Percentiles rank a stretch among this genome's conserved stretches.
phyloP scores from a whole-genome alignment of 805 yeast genomes.

The Ogataea ramenticola region DNA sequence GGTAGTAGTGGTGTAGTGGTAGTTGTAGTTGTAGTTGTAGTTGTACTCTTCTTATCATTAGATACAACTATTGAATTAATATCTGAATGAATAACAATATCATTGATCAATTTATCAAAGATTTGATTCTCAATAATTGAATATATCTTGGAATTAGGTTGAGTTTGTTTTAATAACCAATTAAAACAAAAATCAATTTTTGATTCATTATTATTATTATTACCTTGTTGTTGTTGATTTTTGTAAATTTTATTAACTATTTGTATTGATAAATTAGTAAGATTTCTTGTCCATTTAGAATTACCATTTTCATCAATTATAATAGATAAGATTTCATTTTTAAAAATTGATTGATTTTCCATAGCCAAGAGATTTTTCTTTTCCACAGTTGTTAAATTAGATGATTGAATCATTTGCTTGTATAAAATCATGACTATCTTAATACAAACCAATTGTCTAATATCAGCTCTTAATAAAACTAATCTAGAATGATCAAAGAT shows the following conservation, averaged over 20 bases:
- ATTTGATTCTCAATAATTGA: slow-evolving; percentile 65
- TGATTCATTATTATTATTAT: slow-evolving; percentile 20
- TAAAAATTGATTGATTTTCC: slow-evolving; percentile 40
- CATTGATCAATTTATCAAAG: slow-evolving; percentile 36
- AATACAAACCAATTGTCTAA: slow-evolving; percentile 76
- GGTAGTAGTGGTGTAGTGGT: slow-evolving; percentile 8
- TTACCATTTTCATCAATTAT: slow-evolving; percentile 83
- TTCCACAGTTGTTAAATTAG: slow-evolving; percentile 21
- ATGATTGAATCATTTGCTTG: slow-evolving; percentile 51
- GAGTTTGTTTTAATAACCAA: slow-evolving; percentile 82
- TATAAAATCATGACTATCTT: slow-evolving; percentile 66
- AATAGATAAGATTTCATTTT: slow-evolving; percentile 67
- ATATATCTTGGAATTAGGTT: slow-evolving; percentile 73
- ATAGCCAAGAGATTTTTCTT: slow-evolving; percentile 27
- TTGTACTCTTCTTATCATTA: slow-evolving; percentile 19
- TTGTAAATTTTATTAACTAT: slow-evolving; percentile 33
- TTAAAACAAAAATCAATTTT: slow-evolving; percentile 54
- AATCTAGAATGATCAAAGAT: slow-evolving; percentile 81
- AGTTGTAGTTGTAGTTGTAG: slow-evolving; percentile 15
- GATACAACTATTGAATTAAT: slow-evolving; percentile 19
- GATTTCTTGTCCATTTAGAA: slow-evolving; percentile 84
- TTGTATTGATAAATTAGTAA: slow-evolving; percentile 65
- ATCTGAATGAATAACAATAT: background rate
- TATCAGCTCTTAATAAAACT: slow-evolving; percentile 73
- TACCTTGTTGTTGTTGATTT: slow-evolving; percentile 17